phyloP scores from a whole-genome alignment of 495 filamentous ascomycete species.

The Cladorrhinum samala region DNA sequence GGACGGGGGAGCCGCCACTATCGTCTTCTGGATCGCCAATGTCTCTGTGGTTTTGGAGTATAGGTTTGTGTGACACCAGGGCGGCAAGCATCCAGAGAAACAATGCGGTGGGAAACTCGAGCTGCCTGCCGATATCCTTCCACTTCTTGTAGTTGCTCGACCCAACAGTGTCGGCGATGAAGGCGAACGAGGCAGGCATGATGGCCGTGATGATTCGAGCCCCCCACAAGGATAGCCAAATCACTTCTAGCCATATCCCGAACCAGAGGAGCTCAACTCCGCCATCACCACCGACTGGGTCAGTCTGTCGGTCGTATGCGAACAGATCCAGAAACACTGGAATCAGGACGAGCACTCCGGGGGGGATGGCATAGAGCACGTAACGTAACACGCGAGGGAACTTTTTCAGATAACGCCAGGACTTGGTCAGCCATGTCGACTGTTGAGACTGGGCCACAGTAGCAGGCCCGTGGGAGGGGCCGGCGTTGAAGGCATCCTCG shows the following conservation, averaged over 20 bases:
- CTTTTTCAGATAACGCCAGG: conserved; percentile 52
- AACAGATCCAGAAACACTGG: conserved; percentile 75
- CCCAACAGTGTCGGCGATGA: conserved; percentile 69
- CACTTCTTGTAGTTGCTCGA: conserved; percentile 86
- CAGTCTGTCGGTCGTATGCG: conserved; percentile 39
- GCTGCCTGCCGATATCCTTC: conserved; percentile 78
- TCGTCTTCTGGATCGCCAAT: conserved; percentile 30
- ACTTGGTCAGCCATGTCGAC: conserved; percentile 52
- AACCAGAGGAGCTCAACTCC: conserved; percentile 84
- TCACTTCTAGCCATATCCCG: conserved; percentile 86
- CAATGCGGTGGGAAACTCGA: conserved; percentile 79
- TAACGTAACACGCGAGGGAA: conserved; percentile 79
- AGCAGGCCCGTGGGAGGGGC: conserved; percentile 36
- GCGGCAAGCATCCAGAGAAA: conserved; percentile 93
- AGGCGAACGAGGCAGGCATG: conserved; percentile 60
- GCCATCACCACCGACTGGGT: conserved; percentile 56
- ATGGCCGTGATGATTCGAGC: conserved; percentile 69
- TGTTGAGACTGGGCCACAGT: conserved; percentile 55
- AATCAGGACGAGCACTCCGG: conserved; percentile 67
- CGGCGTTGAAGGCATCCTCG: conserved; percentile 78
- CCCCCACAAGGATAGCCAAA: conserved; percentile 90
- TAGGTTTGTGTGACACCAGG: conserved; percentile 63
- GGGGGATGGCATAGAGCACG: conserved; percentile 76
- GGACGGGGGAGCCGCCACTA: conserved; percentile 42
- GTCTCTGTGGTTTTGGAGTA: conserved; percentile 69